Base-by-base conservation (phyloP, 1,139 yeast genomes). In the Taiozyma sp. region DNA sequence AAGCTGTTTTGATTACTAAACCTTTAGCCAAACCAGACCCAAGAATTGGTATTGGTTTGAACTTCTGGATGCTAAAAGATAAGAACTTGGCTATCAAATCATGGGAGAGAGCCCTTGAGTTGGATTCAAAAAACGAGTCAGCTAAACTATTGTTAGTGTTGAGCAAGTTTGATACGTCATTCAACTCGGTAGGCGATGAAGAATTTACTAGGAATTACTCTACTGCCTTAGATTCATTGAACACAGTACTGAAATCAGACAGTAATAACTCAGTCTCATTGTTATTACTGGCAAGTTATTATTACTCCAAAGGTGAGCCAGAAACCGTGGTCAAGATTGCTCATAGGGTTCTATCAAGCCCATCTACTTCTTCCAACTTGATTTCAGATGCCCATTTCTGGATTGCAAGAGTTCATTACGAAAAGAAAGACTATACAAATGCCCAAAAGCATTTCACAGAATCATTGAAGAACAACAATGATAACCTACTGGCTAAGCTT, bases 1-100 rank as follows among this genome's bases (percentile, higher is more conserved):
- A 93, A 70, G 88, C 85, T 57, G 85, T 88, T 10, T 74, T 93
- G 58, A 77, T 84, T 45, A 74, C 85, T 48, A 84, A 89, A 56
- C 98, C 98, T 2, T 64, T 82, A 41, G 73, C 86, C 63, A 77
- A 78, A 56, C 98, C 98, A 1, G 99, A 93, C 68, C 96, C 99
- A 22, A 77, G 99, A 68, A 78, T 93, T 52, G 99, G 99, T 26
- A 83, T 93, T 57, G 99, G 99, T 42, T 73, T 93, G 60, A 91
- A 98, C 68, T 91, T 85, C 65, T 93, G 97, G 97, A 81, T 82
- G 55, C 72, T 93, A 53, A 85, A 85, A 50, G 96, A 89, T 64
- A 79, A 80, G 56, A 77, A 77, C 45, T 79, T 89, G 74, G 98
- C 99, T 0, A 64, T 78, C 10, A 73, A 73, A 45, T 84, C 98